phyloP scores from a whole-genome alignment of 2,329 filamentous ascomycete species.

The Fusarium musae region DNA sequence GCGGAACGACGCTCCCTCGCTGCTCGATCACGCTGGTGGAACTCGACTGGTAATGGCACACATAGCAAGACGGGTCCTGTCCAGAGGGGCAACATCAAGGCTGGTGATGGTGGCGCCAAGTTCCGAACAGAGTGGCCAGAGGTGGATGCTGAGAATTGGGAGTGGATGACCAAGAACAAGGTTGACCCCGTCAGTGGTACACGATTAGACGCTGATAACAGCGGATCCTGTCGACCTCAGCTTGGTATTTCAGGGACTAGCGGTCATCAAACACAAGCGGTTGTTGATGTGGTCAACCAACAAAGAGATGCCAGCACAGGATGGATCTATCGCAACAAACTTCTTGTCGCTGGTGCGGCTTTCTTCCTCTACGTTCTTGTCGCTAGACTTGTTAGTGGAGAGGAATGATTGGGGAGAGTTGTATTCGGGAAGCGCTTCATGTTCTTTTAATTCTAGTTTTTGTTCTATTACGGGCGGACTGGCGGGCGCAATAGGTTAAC shows the following conservation, averaged over 20 bases:
- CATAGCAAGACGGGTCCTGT: conserved; percentile 64
- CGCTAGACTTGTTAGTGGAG: conserved; percentile 74
- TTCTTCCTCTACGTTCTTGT: conserved; percentile 87
- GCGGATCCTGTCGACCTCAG: conserved; percentile 63
- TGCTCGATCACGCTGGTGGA: conserved; percentile 90
- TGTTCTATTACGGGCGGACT: conserved; percentile 17
- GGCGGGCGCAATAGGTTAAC: conserved; percentile 31
- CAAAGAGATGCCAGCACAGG: conserved; percentile 83
- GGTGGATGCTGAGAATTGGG: conserved; percentile 87
- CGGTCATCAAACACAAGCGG: conserved; percentile 71
- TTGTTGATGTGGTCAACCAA: conserved; percentile 82
- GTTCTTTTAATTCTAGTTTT: conserved; percentile 21
- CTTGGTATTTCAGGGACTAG: conserved; percentile 70
- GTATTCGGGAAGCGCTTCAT: background rate
- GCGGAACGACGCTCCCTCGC: conserved; percentile 83
- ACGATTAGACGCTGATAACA: conserved; percentile 60
- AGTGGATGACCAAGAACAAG: conserved; percentile 86
- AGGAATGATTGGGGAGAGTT: conserved; percentile 35
- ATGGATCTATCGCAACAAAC: conserved; percentile 84
- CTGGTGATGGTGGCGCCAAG: conserved; percentile 90
- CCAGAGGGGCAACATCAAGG: conserved; percentile 83
- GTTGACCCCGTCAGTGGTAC: conserved; percentile 83
- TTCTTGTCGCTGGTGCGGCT: conserved; percentile 74
- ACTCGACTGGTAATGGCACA: conserved; percentile 89
- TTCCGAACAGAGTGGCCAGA: conserved; percentile 93